Evolutionary conservation across 1,284 basidiomycete species (phyloP).

Genomic region (Fomitopsis betulina): DNA sequence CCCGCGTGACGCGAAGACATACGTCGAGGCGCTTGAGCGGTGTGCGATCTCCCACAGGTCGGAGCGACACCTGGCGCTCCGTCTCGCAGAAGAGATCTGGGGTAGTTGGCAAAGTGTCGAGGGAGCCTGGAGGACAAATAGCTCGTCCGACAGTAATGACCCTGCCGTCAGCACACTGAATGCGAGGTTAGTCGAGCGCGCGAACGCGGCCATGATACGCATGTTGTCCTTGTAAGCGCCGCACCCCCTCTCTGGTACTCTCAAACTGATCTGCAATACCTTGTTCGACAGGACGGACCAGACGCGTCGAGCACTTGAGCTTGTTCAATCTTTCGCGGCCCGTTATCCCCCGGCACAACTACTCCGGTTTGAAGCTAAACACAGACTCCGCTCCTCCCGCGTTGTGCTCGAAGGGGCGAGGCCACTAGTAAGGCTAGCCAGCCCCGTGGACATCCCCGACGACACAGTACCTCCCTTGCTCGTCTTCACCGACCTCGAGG

Average conservation of each 20-base stretch:
- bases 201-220: constrained; percentile 62
- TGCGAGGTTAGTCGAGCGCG: constrained; percentile 58
- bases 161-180: constrained; percentile 22
- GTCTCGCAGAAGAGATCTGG: constrained; percentile 59
- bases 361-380: constrained; percentile 34
- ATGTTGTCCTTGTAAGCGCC: constrained; percentile 52
- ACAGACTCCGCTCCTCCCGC: constrained; percentile 47
- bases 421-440: constrained; percentile 63
- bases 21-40: constrained; percentile 64
- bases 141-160: constrained; percentile 13
- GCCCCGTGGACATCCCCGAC: constrained; percentile 50
- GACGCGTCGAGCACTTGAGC: constrained; percentile 45
- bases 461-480: constrained; percentile 67
- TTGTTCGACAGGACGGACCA: constrained; percentile 40
- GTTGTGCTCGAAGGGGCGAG: constrained; percentile 45
- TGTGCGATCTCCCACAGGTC: constrained; percentile 45
- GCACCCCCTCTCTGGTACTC: constrained; percentile 3
- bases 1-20: constrained; percentile 49
- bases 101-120: constrained; percentile 47
- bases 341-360: constrained; percentile 53
- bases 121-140: constrained; percentile 21
- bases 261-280: neutral
- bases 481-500: constrained; percentile 59
- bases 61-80: constrained; percentile 42
- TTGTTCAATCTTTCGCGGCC: constrained; percentile 50